These are phyloP conservation scores for Trichomonascaceae sp. DNA, from an alignment of 1,139 yeast genomes.

Conservation along the genomic window DNA sequence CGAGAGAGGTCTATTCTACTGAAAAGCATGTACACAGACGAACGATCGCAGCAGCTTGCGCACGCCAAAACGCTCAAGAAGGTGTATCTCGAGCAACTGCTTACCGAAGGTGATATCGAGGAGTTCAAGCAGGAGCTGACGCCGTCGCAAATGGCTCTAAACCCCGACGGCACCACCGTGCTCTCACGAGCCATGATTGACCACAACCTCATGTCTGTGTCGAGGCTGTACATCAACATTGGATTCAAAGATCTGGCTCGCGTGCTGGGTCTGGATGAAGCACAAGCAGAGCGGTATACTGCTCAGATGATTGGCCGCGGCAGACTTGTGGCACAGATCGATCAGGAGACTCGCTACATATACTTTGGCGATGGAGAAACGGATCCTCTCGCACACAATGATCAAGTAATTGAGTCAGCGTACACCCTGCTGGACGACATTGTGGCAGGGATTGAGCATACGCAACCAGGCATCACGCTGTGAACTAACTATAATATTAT, in stretches of 20 bases:
- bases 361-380: conserved; percentile 12
- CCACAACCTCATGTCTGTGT: conserved; percentile 25
- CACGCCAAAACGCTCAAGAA: conserved; percentile 19
- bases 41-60: conserved; percentile 15
- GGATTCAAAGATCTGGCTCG: conserved; percentile 18
- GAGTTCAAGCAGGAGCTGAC: conserved; percentile 15
- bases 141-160: conserved; percentile 18
- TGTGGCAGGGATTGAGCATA: conserved; percentile 8
- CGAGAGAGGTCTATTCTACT: conserved; percentile 23
- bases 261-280: conserved; percentile 18
- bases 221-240: conserved; percentile 22
- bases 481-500: too few species aligned
- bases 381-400: too few species aligned
- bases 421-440: conserved; percentile 17
- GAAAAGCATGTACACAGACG: conserved; percentile 21
- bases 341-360: conserved; percentile 23
- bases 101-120: conserved; percentile 19
- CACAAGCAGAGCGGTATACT: conserved; percentile 22
- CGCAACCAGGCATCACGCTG: too few species aligned
- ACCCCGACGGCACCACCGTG: conserved; percentile 22
- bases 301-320: conserved; percentile 25
- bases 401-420: conserved; percentile 15
- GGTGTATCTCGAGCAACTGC: conserved; percentile 19
- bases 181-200: conserved; percentile 23
- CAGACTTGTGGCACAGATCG: conserved; percentile 23